A percentile compares a stretch with the other conserved stretches of the same genome.
Evolutionary conservation across 352 stramenopile genomes (phyloP).

Genomic region (Pythium scleroteichum): DNA sequence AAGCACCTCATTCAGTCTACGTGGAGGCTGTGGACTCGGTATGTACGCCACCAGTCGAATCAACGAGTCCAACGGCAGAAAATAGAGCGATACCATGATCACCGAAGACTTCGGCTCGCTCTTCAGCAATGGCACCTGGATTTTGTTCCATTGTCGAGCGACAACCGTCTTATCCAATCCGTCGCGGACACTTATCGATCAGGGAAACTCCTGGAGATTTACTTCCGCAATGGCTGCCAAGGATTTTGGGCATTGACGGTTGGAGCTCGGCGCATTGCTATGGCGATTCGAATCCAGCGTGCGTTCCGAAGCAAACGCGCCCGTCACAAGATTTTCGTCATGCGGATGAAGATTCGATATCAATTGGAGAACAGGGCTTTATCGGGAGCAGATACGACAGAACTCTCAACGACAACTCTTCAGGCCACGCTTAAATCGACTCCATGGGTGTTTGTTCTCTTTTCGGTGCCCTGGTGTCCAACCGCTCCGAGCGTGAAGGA

Average conservation of each 20-base stretch:
- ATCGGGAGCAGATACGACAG: conserved; percentile 21
- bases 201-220: conserved; percentile 19
- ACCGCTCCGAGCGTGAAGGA: conserved; percentile 4
- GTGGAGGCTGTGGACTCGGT: conserved; percentile 25
- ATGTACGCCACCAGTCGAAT: conserved; percentile 19
- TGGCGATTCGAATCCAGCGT: conserved; percentile 41
- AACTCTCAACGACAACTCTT: conserved; percentile 21
- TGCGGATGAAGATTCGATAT: conserved; percentile 41
- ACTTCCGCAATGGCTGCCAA: conserved; percentile 32
- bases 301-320: conserved; percentile 30
- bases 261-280: conserved; percentile 27
- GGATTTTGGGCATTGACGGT: conserved; percentile 40
- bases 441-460: conserved; percentile 40
- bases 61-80: conserved; percentile 1
- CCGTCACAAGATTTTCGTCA: conserved; percentile 31
- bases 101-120: not conserved
- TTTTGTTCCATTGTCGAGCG: conserved; percentile 29
- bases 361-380: conserved; percentile 30
- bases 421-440: conserved; percentile 18
- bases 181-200: conserved; percentile 26
- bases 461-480: conserved; percentile 37
- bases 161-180: conserved; percentile 25
- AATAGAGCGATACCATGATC: conserved; percentile 25
- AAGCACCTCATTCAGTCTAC: not conserved
- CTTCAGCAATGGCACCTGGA: conserved; percentile 22